Evolutionary conservation across 768 basidiomycete genomes (phyloP), one percentile per base, ranked within the genome.

Genomic region (Kondoa subrosea): DNA sequence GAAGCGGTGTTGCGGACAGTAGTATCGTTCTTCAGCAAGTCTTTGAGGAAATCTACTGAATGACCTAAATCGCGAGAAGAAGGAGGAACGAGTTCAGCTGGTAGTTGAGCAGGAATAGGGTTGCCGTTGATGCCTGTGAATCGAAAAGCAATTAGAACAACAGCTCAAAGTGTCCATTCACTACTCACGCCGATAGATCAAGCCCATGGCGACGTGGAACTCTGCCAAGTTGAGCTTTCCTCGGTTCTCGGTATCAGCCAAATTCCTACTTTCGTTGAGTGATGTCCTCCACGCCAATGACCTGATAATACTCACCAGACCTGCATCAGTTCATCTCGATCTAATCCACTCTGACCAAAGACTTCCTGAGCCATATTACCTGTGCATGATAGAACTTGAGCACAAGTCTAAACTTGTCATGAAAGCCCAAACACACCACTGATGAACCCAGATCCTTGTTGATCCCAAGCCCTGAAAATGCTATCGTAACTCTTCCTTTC

Each of bases 401-500:
- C 12, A 27, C 14, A 31, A n/a, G 33, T 26, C 27, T 31, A 8
- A 63, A 33, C 3, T 29, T 27, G 29, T 8, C 29, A 63, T 31
- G 29, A 17, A n/a, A 3, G 27, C 3, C 2, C 16, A 27, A 33
- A 63, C 58, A 27, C 58, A 60, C 61, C 61, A 17, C 15, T 17
- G 74, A 99, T 89, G 77, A 92, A 97, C 0, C 91, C 91, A 0
- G 84, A 84, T 4, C 81, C 80, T 56, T 83, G 81, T 0, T 84
- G 78, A 75, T 96, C 93, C 95, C 95, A 99, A n/a, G 89, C 87
- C 68, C 93, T 81, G 79, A 99, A 99, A 74, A 97, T 92, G 74
- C 87, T 83, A 76, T 97, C 89, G 73, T 97, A 99, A 71, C 86
- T 87, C 80, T 95, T 93, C 82, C 92, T 92, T 80, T 99, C 95